A percentile compares a stretch with the other conserved stretches of the same genome.
phyloP scores from a whole-genome alignment of 208 protist species.

The Herpetomonas tarakana region DNA sequence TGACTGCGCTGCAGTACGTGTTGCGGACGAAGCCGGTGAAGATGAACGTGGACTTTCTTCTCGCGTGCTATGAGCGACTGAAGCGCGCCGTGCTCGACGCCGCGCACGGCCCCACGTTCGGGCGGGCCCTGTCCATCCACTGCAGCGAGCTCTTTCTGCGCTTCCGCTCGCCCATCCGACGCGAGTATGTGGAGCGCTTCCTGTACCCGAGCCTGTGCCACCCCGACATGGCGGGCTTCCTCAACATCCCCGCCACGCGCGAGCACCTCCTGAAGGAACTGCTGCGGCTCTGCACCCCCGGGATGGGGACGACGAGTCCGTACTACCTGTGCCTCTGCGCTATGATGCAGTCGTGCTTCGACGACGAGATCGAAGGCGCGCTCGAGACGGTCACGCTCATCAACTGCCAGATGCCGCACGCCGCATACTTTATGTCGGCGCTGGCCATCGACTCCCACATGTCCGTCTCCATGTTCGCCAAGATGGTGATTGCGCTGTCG shows the following conservation, averaged over 20 bases:
- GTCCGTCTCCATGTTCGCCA: constrained; percentile 87
- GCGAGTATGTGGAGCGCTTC: constrained; percentile 87
- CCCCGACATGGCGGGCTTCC: constrained; percentile 68
- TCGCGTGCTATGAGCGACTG: constrained; percentile 88
- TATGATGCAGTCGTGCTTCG: constrained; percentile 68
- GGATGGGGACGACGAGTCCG: constrained; percentile 63
- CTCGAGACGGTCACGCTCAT: constrained; percentile 78
- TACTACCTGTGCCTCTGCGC: constrained; percentile 90
- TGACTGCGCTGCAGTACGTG: constrained; percentile 76
- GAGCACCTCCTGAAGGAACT: constrained; percentile 72
- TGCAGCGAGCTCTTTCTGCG: constrained; percentile 87
- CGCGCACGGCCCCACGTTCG: constrained; percentile 61
- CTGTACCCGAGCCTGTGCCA: constrained; percentile 85
- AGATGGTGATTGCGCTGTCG: constrained; percentile 78
- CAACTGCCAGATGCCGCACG: constrained; percentile 88
- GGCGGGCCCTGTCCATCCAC: constrained; percentile 79
- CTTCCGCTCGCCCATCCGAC: constrained; percentile 88
- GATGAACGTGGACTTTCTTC: constrained; percentile 87
- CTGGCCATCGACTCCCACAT: constrained; percentile 83
- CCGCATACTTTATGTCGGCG: constrained; percentile 82
- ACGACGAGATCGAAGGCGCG: constrained; percentile 79
- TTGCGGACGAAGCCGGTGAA: constrained; percentile 64
- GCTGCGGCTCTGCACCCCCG: constrained; percentile 72
- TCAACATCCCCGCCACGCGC: constrained; percentile 66
- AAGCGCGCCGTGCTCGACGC: constrained; percentile 68